phyloP scores from a whole-genome alignment of 192 early-diverging fungal species.

The Coemansia sp. region DNA sequence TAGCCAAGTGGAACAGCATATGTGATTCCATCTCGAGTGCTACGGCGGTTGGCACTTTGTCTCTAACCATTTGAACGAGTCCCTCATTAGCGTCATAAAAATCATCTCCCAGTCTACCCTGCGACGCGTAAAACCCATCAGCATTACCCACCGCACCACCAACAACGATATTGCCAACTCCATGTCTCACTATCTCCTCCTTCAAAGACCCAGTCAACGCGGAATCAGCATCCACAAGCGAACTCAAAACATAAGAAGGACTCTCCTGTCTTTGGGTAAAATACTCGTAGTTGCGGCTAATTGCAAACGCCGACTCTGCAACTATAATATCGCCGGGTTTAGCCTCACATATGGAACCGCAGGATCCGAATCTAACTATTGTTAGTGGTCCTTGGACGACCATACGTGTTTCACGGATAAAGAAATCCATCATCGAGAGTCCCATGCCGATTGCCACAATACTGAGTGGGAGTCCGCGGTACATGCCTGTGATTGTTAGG shows the following conservation, averaged over 20 bases:
- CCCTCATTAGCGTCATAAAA: constrained; percentile 81
- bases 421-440: constrained; percentile 87
- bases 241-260: constrained; percentile 71
- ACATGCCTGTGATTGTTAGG: constrained; percentile 83
- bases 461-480: constrained; percentile 71
- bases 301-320: constrained; percentile 65
- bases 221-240: constrained; percentile 62
- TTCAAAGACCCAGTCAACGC: constrained; percentile 35
- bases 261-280: constrained; percentile 52
- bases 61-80: constrained; percentile 61
- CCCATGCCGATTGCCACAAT: constrained; percentile 92
- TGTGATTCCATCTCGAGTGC: constrained; percentile 89
- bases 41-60: constrained; percentile 11
- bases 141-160: constrained; percentile 74
- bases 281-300: constrained; percentile 76
- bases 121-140: constrained; percentile 87
- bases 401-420: constrained; percentile 85
- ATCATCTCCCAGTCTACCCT: constrained; percentile 70
- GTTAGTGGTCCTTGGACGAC: constrained; percentile 75
- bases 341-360: constrained; percentile 70
- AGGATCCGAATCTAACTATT: constrained; percentile 86
- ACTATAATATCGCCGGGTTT: constrained; percentile 70
- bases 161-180: constrained; percentile 32
- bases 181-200: constrained; percentile 23
- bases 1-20: constrained; percentile 82